These are phyloP conservation scores for Pichia kluyveri DNA, from an alignment of 805 yeast species.

Conservation along the genomic window DNA sequence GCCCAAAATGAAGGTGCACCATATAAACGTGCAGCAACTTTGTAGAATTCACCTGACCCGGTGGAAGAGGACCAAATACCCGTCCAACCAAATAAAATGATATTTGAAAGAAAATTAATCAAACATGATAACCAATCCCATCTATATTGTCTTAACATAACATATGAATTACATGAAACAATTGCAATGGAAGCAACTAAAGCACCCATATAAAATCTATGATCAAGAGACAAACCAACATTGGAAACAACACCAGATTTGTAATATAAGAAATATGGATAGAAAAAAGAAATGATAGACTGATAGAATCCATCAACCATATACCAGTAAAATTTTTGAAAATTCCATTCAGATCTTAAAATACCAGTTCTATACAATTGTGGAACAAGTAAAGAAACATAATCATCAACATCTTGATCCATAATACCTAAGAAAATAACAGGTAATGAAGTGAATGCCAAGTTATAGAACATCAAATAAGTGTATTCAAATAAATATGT, in stretches of 20 bases:
- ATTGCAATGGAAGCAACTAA: conserved; percentile 60
- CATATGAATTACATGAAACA: conserved; percentile 56
- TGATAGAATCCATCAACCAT: conserved; percentile 75
- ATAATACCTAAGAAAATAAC: conserved; percentile 69
- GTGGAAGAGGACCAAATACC: conserved; percentile 63
- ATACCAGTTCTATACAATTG: conserved; percentile 70
- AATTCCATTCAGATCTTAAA: conserved; percentile 61
- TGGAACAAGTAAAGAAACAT: conserved; percentile 63
- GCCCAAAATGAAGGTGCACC: conserved; percentile 63
- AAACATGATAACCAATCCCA: conserved; percentile 73
- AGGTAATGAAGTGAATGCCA: conserved; percentile 78
- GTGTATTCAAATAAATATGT: conserved; percentile 73
- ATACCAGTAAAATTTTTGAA: conserved; percentile 59
- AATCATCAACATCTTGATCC: conserved; percentile 72
- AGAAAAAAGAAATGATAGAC: conserved; percentile 61
- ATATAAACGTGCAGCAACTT: conserved; percentile 55
- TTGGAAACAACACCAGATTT: conserved; percentile 34
- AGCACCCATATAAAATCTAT: conserved; percentile 65
- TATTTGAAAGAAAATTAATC: conserved; percentile 47
- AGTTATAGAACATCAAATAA: conserved; percentile 68
- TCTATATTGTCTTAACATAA: conserved; percentile 58
- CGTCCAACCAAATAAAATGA: conserved; percentile 65
- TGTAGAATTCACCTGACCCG: conserved; percentile 51
- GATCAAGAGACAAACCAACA: conserved; percentile 47
- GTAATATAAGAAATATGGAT: conserved; percentile 52